Percentiles rank a stretch among this genome's conserved stretches.
phyloP scores from a whole-genome alignment of 495 filamentous ascomycete genomes.

The Chaetomium fimeti region DNA sequence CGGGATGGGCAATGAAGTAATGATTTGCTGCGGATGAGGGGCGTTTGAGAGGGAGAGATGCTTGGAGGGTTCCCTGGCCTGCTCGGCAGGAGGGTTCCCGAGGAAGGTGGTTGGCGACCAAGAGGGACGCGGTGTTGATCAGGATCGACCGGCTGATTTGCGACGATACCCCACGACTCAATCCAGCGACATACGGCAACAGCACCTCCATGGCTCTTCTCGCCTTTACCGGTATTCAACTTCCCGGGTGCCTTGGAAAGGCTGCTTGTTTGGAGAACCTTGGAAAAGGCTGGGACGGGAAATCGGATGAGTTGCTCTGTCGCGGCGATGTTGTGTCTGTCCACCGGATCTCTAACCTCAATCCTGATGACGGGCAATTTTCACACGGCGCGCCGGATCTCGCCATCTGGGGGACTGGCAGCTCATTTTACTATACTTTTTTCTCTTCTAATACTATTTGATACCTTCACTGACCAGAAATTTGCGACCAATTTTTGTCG shows the following conservation, averaged over 20 bases:
- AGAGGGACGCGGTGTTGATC: constrained; percentile 6
- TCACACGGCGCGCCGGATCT: constrained; percentile 22
- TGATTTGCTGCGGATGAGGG: constrained; percentile 13
- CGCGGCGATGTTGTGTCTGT: constrained; percentile 7
- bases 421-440: constrained; percentile 19
- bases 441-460: constrained; percentile 18
- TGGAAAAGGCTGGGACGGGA: background rate
- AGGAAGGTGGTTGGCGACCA: constrained; percentile 12
- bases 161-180: constrained; percentile 23
- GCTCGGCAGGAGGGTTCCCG: constrained; percentile 17
- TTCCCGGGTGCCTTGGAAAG: background rate
- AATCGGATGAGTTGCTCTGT: constrained; percentile 5
- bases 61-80: constrained; percentile 9
- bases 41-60: background rate
- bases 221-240: constrained; percentile 3
- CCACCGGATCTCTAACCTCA: background rate
- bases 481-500: background rate
- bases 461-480: constrained; percentile 12
- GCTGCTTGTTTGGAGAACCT: background rate
- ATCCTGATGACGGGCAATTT: constrained; percentile 5
- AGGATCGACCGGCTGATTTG: constrained; percentile 16
- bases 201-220: background rate
- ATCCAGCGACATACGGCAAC: constrained; percentile 10
- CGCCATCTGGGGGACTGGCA: constrained; percentile 20
- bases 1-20: constrained; percentile 24